Conservation (phyloP, 1,139 yeast species). For the Scheffersomyces quercinus region DNA sequence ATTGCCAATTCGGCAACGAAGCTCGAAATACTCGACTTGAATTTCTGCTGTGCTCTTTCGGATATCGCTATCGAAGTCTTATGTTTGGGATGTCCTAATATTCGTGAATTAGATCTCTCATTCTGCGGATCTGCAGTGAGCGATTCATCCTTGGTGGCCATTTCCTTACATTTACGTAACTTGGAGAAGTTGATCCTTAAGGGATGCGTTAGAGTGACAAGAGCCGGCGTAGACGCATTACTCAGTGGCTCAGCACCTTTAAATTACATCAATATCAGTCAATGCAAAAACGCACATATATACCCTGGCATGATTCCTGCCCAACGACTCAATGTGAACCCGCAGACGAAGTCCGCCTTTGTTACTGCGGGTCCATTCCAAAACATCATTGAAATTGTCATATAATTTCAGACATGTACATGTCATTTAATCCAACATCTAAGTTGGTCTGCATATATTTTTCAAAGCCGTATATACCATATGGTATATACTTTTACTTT, state of each 20-base stretch:
- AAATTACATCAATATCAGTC: slow-evolving; percentile 59
- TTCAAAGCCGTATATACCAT: too few species aligned
- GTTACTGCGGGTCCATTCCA: slow-evolving; percentile 57
- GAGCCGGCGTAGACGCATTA: slow-evolving; percentile 71
- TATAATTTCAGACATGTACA: slow-evolving; percentile 16
- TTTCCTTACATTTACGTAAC: slow-evolving; percentile 55
- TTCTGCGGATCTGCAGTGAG: slow-evolving; percentile 83
- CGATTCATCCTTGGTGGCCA: slow-evolving; percentile 62
- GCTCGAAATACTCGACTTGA: slow-evolving; percentile 57
- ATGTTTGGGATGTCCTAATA: slow-evolving; percentile 60
- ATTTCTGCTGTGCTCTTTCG: slow-evolving; percentile 74
- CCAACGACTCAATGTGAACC: slow-evolving; percentile 50
- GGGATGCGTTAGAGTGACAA: slow-evolving; percentile 74
- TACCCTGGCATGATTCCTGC: slow-evolving; percentile 62
- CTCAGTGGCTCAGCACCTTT: slow-evolving; percentile 58
- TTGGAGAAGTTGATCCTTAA: slow-evolving; percentile 53
- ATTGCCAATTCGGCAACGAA: slow-evolving; percentile 63
- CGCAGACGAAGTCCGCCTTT: slow-evolving; percentile 56
- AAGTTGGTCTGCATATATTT: too few species aligned
- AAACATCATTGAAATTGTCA: slow-evolving; percentile 56
- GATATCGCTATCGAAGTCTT: slow-evolving; percentile 68
- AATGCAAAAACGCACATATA: slow-evolving; percentile 62
- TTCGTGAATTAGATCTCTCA: slow-evolving; percentile 57
- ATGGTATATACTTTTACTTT: neutral
- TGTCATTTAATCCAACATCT: too few species aligned